phyloP scores from a whole-genome alignment of 2,329 filamentous ascomycete species.

The Thielaviopsis euricoi region DNA sequence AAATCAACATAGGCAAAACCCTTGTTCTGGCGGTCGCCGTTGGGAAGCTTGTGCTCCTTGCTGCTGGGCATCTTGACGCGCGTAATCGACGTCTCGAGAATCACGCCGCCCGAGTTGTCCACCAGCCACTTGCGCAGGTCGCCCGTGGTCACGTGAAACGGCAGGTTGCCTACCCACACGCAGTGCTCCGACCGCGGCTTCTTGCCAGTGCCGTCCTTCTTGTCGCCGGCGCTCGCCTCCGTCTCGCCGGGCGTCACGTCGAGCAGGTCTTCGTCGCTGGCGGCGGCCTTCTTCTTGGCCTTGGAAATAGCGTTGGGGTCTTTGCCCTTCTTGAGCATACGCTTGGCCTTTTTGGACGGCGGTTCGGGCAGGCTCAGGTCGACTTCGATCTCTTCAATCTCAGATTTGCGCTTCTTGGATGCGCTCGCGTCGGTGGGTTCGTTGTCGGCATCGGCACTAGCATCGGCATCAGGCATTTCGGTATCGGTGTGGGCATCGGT shows the following conservation, averaged over 20 bases:
- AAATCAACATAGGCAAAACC: slow-evolving; percentile 98
- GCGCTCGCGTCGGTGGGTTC: slow-evolving; percentile 6
- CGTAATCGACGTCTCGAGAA: slow-evolving; percentile 58
- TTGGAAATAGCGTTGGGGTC: slow-evolving; percentile 28
- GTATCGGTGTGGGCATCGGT: background rate
- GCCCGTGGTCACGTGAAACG: slow-evolving; percentile 61
- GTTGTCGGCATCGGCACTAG: background rate
- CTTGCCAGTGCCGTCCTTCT: slow-evolving; percentile 23
- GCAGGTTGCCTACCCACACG: slow-evolving; percentile 91
- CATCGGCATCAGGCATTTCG: background rate
- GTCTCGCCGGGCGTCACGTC: slow-evolving; percentile 11
- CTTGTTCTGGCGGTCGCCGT: slow-evolving; percentile 42
- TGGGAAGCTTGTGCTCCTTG: slow-evolving; percentile 13
- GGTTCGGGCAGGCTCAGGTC: slow-evolving; percentile 82
- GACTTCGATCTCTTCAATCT: slow-evolving; percentile 65
- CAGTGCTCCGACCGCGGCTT: slow-evolving; percentile 60
- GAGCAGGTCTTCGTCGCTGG: slow-evolving; percentile 19
- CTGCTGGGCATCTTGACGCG: slow-evolving; percentile 57
- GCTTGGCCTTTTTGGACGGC: slow-evolving; percentile 83
- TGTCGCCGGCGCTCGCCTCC: slow-evolving; percentile 17
- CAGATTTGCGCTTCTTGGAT: slow-evolving; percentile 57
- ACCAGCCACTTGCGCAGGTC: slow-evolving; percentile 70
- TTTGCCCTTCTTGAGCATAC: slow-evolving; percentile 75
- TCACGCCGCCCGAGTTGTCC: slow-evolving; percentile 47
- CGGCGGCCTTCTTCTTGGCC: slow-evolving; percentile 21